Evolutionary conservation across 108 stramenopile species (phyloP), one percentile per base, ranked within the genome.

Genomic region (Stephanodiscus minutulus): DNA sequence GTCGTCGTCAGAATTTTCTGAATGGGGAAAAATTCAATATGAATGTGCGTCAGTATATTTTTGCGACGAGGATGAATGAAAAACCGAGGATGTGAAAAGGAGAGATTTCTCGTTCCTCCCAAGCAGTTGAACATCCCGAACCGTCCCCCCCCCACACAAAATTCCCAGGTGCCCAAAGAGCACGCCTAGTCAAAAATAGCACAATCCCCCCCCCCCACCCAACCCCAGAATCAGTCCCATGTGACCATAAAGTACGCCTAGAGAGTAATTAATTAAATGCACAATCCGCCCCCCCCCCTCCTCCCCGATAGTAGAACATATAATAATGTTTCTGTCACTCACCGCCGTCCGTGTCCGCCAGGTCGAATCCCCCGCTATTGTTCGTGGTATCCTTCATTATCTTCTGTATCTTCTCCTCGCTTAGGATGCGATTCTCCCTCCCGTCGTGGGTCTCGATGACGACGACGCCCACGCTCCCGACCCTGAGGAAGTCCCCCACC

Each of bases 361-460:
- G 73, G 74, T 93, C 92, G 70, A 93, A 92, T 49, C 87, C 89
- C 20, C 85, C 87, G 41, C 71, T 85, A 50, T 61, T 71, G 50
- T 83, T 88, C 48, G 92, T 91, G 36, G 95, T 96, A 80, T 93
- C 95, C 80, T 87, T 91, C 87, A 95, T 91, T 68, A 95, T 91
- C 69, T 91, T 95, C 44, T 92, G 89, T 59, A 95, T 95, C 66
- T 87, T 91, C 56, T 92, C 93, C 72, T 91, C 93, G 22, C 85
- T 88, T 48, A 95, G 64, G 31, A 91, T 83, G 17, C 84, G 79
- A 66, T 90, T 91, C 81, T 91, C 88, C 11, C 80, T 79, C 22
- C 95, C 95, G 72, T 93, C 83, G 74, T 96, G 92, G 6, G 93
- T 91, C 76, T 98, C 97, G 79, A 95, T 96, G 15, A 98, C 97